Base-by-base conservation (phyloP, 2,329 filamentous ascomycete genomes). In the Fusarium tuaranense region DNA sequence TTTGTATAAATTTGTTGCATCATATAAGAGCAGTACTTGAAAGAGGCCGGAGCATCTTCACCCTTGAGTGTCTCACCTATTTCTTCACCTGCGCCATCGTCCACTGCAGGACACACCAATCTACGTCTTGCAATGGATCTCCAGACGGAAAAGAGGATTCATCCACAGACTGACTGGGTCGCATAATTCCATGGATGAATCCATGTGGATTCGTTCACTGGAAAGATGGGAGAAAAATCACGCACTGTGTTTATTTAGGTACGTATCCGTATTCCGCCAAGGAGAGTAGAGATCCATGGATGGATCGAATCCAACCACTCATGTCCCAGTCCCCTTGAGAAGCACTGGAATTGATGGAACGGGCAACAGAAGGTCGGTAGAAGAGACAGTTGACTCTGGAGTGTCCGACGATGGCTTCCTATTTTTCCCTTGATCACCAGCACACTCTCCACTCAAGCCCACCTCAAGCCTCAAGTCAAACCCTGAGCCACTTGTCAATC, bases 241-340 rank as follows among this genome's bases (percentile, higher is more conserved):
- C 73, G 68, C 73, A 75, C 73, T 75, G 73, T 75, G 68, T 63
- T 63, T 44, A 57, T 44, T 71, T 58, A 30, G 57, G n/a, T 55
- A 71, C 58, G 60, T 58, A 63, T 41, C 27, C 41, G 60, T 58
- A 63, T 41, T 34, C 38, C 53, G 48, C 61, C 57, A 58, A 64
- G 34, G n/a, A 46, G 41, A 41, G 39, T 4, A 63, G 34, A 51
- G 64, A 48, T 36, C 60, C 44, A 53, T 30, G 51, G 53, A 73
- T 59, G 53, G 59, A 73, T 60, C 51, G 58, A 73, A 63, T 61
- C 32, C 39, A 62, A 38, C 72, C 60, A 69, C 44, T 72, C 53
- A 66, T 30, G 58, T 61, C 61, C 46, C 48, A 51, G 53, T 61
- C 53, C 59, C 63, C 38, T 63, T 32, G 22, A 53, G 22, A 22